Percentiles rank a stretch among this genome's conserved stretches.
These are phyloP conservation scores for Populus tomentosa DNA, from an alignment of 441 rosid species.

Conservation along the genomic window DNA sequence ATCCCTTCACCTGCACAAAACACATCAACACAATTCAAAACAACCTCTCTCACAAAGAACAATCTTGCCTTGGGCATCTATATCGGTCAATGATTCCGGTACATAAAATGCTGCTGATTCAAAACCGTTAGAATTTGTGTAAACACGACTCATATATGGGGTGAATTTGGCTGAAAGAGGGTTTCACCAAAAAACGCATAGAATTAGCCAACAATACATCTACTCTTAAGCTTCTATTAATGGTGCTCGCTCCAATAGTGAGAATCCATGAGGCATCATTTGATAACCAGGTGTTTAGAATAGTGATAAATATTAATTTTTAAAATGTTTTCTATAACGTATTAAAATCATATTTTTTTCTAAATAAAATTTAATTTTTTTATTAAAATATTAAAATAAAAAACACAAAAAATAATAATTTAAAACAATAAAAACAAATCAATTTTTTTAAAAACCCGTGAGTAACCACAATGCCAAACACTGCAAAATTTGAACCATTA, in stretches of 20 bases:
- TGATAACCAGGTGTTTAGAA: slow-evolving; percentile 5
- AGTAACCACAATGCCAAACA: no score
- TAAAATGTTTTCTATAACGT: no score
- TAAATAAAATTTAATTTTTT: no score
- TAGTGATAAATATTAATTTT: no score
- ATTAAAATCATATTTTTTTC: no score
- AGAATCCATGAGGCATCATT: slow-evolving; percentile 52
- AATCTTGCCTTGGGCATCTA: slow-evolving; percentile 44
- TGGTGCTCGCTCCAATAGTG: slow-evolving; percentile 53
- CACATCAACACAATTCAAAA: neutral
- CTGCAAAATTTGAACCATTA: slow-evolving; percentile 4
- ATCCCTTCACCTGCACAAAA: no score
- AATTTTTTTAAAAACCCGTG: no score
- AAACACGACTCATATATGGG: slow-evolving; percentile 38
- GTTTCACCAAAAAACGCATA: slow-evolving; percentile 38
- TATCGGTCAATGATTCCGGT: slow-evolving; percentile 30
- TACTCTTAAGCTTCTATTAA: slow-evolving; percentile 45
- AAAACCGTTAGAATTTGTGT: slow-evolving; percentile 31
- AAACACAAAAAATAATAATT: no score
- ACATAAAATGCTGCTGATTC: slow-evolving; percentile 30
- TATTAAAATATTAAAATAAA: no score
- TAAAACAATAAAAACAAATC: no score
- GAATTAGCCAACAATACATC: slow-evolving; percentile 52
- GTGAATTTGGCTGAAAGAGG: slow-evolving; percentile 49
- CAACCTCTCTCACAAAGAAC: slow-evolving; percentile 33